Evolutionary conservation across 768 basidiomycete species (phyloP).

Genomic region (Calocybe gangraenosa): DNA sequence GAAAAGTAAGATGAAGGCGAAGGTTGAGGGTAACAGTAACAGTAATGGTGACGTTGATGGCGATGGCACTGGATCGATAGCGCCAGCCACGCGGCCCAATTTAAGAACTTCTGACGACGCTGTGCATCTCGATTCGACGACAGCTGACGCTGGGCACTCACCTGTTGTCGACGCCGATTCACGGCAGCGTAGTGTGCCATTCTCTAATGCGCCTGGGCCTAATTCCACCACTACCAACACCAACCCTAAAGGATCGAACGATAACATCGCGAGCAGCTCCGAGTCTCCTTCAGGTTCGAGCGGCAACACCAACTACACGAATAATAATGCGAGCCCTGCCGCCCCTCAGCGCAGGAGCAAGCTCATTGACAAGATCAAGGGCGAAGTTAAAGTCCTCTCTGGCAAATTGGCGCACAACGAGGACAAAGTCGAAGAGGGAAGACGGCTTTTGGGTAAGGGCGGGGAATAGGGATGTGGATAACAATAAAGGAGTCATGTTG

Average conservation of each 20-base stretch:
- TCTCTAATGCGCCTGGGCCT: no score
- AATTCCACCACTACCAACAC: neutral
- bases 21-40: neutral
- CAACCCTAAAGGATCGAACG: conserved; percentile 1
- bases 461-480: neutral
- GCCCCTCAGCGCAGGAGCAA: conserved; percentile 17
- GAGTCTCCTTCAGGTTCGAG: no score
- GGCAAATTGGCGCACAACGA: conserved; percentile 33
- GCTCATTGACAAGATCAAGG: conserved; percentile 34
- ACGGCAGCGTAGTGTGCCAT: no score
- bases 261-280: no score
- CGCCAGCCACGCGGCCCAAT: neutral
- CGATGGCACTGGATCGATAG: no score
- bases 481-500: neutral
- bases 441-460: conserved; percentile 27
- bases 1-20: neutral
- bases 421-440: conserved; percentile 33
- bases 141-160: conserved; percentile 5
- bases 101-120: neutral
- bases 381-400: conserved; percentile 34
- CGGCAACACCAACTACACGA: no score
- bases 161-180: neutral
- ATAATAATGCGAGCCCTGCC: no score
- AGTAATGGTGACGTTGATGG: no score
- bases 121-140: neutral